Conservation (phyloP, 73 alveolate species). For the Paramecium primaurelia region DNA sequence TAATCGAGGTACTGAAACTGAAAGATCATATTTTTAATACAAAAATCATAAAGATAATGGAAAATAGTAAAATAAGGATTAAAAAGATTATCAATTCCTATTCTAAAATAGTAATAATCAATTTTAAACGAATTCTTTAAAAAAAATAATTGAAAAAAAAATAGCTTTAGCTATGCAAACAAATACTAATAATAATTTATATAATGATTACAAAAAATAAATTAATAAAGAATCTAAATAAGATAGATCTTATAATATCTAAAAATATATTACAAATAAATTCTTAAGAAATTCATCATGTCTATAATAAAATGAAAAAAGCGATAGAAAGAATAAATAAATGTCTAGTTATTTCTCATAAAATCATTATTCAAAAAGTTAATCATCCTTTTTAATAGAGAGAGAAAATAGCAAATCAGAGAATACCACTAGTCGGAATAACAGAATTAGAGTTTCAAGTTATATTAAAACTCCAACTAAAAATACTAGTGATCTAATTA, state of each 20-base stretch:
- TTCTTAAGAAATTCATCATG: slow-evolving; percentile 17
- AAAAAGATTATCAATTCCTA: background rate
- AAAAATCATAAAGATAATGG: slow-evolving; percentile 3
- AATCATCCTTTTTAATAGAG: background rate
- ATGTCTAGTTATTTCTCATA: background rate
- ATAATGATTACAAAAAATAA: background rate
- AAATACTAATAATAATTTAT: background rate
- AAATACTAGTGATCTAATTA: slow-evolving; percentile 26
- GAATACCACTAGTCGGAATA: slow-evolving; percentile 29
- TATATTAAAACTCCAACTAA: slow-evolving; percentile 38
- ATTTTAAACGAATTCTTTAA: background rate
- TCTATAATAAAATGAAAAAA: background rate
- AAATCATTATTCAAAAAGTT: slow-evolving; percentile 35
- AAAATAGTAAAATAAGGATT: background rate
- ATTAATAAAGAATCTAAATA: background rate
- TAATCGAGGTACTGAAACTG: slow-evolving; percentile 42
- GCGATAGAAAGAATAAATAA: background rate
- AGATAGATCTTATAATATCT: slow-evolving; percentile 15
- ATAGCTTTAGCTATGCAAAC: background rate
- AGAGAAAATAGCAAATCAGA: slow-evolving; percentile 51
- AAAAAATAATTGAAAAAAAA: slow-evolving; percentile 19
- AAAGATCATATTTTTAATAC: slow-evolving; percentile 25
- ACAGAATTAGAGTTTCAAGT: slow-evolving; percentile 35
- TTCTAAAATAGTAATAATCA: background rate
- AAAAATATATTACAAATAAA: slow-evolving; percentile 4